Conservation (phyloP, 2,329 filamentous ascomycete genomes). For the Neopestalotiopsis clavispora region DNA sequence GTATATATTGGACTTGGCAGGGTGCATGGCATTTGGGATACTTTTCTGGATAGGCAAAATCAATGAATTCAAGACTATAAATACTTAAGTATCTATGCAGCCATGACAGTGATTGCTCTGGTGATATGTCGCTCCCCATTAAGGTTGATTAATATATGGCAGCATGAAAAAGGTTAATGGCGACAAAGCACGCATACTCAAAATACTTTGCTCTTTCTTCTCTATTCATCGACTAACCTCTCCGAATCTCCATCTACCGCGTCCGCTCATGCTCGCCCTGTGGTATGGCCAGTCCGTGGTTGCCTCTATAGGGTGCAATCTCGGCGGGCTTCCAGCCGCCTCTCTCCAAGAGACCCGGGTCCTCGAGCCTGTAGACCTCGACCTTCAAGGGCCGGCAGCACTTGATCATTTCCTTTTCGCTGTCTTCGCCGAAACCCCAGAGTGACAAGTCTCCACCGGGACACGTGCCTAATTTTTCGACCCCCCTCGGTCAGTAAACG, state of each 20-base stretch:
- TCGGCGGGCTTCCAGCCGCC: conserved; percentile 67
- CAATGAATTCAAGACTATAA: conserved; percentile 1
- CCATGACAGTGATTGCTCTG: too few relatives aligned
- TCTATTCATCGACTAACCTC: background rate
- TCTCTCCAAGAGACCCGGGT: conserved; percentile 54
- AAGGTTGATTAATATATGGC: too few relatives aligned
- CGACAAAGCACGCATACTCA: background rate
- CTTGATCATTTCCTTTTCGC: conserved; percentile 69
- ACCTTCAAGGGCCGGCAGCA: conserved; percentile 77
- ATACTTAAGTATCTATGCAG: background rate
- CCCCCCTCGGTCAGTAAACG: background rate
- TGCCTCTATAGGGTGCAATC: conserved; percentile 64
- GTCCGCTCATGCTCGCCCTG: conserved; percentile 29
- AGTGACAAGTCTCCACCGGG: conserved; percentile 80
- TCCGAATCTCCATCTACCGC: background rate
- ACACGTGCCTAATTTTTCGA: conserved; percentile 68
- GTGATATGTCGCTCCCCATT: too few relatives aligned
- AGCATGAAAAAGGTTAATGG: background rate
- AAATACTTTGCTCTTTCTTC: background rate
- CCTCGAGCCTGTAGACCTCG: conserved; percentile 69
- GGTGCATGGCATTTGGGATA: conserved; percentile 10
- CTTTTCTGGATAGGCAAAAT: conserved; percentile 4
- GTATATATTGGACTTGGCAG: conserved; percentile 4
- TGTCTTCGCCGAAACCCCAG: conserved; percentile 79
- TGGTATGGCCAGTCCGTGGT: conserved; percentile 63